Evolutionary conservation across 1,284 basidiomycete species (phyloP).

Genomic region (Kalmanozyma brasiliensis): DNA sequence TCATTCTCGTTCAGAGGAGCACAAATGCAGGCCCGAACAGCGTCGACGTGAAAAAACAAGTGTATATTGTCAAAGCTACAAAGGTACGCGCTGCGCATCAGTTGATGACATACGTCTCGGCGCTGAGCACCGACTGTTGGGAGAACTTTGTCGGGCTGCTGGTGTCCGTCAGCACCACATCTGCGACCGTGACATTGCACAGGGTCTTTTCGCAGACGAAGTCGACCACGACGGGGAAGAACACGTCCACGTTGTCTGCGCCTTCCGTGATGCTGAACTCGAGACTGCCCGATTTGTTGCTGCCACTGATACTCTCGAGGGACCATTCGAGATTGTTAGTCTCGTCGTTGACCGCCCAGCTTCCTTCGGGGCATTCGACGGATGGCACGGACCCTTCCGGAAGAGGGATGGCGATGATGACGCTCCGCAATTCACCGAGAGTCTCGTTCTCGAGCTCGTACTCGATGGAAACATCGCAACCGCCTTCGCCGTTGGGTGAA

Average conservation of each 20-base stretch:
- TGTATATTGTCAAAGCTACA: background rate
- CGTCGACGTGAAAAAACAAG: no score
- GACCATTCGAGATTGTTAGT: conserved; percentile 86
- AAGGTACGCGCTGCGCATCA: conserved; percentile 3
- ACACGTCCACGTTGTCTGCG: conserved; percentile 82
- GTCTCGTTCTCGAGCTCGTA: conserved; percentile 86
- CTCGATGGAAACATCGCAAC: conserved; percentile 91
- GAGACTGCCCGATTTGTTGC: conserved; percentile 72
- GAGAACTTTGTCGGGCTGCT: conserved; percentile 78
- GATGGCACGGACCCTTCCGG: conserved; percentile 81
- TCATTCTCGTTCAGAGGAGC: no score
- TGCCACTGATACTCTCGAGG: conserved; percentile 74
- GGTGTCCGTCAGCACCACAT: conserved; percentile 74
- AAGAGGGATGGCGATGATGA: conserved; percentile 89
- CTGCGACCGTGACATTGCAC: conserved; percentile 67
- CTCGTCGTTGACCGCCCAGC: conserved; percentile 82
- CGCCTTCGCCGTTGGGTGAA: conserved; percentile 80
- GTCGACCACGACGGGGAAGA: conserved; percentile 90
- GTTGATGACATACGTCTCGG: conserved; percentile 62
- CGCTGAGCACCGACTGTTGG: conserved; percentile 74
- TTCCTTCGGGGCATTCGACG: conserved; percentile 80
- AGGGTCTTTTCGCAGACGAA: conserved; percentile 84
- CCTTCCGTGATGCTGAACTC: conserved; percentile 80
- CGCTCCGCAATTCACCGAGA: conserved; percentile 77
- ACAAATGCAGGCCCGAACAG: no score